Conservation (phyloP, 2,329 filamentous ascomycete genomes). For the Thielaviopsis populi region DNA sequence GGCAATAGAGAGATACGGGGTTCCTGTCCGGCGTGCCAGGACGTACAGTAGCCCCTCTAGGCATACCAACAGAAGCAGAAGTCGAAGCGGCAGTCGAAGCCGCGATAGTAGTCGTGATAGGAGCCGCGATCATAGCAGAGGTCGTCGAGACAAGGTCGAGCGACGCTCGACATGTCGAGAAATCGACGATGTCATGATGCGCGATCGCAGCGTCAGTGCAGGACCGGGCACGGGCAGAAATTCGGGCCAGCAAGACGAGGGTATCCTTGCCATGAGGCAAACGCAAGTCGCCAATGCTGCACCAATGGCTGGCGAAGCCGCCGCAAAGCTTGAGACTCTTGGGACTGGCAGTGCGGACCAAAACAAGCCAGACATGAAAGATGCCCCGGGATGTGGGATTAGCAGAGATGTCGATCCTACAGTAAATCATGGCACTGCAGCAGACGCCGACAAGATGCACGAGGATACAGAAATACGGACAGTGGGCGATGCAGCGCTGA, state of each 20-base stretch:
- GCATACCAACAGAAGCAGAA: constrained; percentile 14
- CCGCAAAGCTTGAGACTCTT: neutral
- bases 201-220: neutral
- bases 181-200: neutral
- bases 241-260: neutral
- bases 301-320: neutral
- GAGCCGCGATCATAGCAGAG: neutral
- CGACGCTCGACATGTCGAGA: neutral
- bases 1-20: constrained; percentile 23
- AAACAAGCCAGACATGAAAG: neutral
- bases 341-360: neutral
- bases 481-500: neutral
- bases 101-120: constrained; percentile 2
- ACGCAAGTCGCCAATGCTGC: neutral
- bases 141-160: neutral
- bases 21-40: constrained; percentile 1
- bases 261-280: neutral
- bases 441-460: neutral
- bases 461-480: neutral
- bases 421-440: neutral
- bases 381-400: neutral
- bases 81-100: neutral
- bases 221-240: neutral
- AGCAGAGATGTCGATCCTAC: neutral
- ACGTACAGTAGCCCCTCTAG: neutral